phyloP scores from a whole-genome alignment of 2,329 filamentous ascomycete genomes.

The Talaromyces sp. region DNA sequence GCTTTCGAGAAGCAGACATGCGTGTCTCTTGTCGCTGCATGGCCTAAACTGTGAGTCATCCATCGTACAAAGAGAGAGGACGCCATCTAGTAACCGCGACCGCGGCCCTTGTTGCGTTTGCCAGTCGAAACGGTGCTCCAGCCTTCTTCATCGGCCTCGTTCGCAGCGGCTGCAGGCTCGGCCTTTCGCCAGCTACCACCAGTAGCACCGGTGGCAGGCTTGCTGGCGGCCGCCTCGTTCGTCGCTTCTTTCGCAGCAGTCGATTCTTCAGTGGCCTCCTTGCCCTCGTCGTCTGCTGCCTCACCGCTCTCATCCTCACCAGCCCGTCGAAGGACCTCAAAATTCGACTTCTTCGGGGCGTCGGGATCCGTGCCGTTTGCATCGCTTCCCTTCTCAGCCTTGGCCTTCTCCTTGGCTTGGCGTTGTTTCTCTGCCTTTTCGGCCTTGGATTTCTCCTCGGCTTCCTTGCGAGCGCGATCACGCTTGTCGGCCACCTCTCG shows the following conservation, averaged over 20 bases:
- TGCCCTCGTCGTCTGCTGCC: slow-evolving; percentile 47
- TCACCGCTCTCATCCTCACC: slow-evolving; percentile 44
- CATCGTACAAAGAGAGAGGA: neutral
- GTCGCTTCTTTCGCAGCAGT: slow-evolving; percentile 52
- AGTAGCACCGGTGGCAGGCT: slow-evolving; percentile 21
- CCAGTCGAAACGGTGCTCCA: slow-evolving; percentile 44
- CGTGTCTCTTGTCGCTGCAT: neutral
- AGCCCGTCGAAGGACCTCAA: slow-evolving; percentile 51
- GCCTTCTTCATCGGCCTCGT: slow-evolving; percentile 38
- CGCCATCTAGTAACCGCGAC: slow-evolving; percentile 22
- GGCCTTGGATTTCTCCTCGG: slow-evolving; percentile 77
- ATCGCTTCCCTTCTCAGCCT: slow-evolving; percentile 32
- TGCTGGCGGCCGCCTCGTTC: slow-evolving; percentile 36
- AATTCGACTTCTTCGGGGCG: slow-evolving; percentile 41
- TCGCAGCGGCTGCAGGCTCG: slow-evolving; percentile 24
- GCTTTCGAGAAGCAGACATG: slow-evolving; percentile 1
- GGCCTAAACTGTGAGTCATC: neutral
- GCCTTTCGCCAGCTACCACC: slow-evolving; percentile 35
- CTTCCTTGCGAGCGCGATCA: slow-evolving; percentile 76
- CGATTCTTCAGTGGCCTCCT: slow-evolving; percentile 41
- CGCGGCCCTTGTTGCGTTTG: slow-evolving; percentile 40
- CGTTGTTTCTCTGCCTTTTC: slow-evolving; percentile 62
- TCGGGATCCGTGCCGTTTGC: slow-evolving; percentile 33
- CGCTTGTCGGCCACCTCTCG: slow-evolving; percentile 86
- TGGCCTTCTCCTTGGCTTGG: slow-evolving; percentile 37